A percentile compares a stretch with the other conserved stretches of the same genome.
phyloP scores from a whole-genome alignment of 441 rosid genomes.

The Francoa sonchifolia region DNA sequence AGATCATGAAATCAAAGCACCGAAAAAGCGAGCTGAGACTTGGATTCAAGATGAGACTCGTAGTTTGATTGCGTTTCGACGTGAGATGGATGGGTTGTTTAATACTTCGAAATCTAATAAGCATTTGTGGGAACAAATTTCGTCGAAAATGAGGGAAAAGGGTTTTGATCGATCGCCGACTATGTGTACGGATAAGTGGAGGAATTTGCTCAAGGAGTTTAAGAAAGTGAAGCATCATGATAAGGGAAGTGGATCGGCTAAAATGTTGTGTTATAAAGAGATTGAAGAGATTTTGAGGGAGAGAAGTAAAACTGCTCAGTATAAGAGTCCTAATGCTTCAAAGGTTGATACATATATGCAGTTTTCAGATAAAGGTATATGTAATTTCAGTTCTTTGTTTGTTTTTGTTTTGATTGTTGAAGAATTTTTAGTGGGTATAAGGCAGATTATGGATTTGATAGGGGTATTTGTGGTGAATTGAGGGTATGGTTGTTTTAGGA shows the following conservation, averaged over 20 bases:
- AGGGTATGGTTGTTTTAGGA: too few relatives aligned
- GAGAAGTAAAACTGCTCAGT: slow-evolving; percentile 45
- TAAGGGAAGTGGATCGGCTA: slow-evolving; percentile 56
- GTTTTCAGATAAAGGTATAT: slow-evolving; percentile 32
- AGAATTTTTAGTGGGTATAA: background rate
- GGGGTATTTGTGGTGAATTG: too few relatives aligned
- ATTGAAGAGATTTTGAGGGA: slow-evolving; percentile 73
- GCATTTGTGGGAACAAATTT: slow-evolving; percentile 94
- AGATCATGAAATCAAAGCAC: slow-evolving; percentile 65
- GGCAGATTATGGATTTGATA: too few relatives aligned
- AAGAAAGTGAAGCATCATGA: slow-evolving; percentile 77
- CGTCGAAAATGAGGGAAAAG: slow-evolving; percentile 75
- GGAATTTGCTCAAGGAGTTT: slow-evolving; percentile 86
- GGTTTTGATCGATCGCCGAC: slow-evolving; percentile 94
- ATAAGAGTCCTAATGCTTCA: slow-evolving; percentile 39
- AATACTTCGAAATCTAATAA: slow-evolving; percentile 93
- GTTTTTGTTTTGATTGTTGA: background rate
- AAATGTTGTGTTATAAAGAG: slow-evolving; percentile 76
- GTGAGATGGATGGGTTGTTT: slow-evolving; percentile 76
- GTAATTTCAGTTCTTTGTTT: background rate
- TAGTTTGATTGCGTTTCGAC: slow-evolving; percentile 48
- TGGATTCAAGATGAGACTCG: slow-evolving; percentile 97
- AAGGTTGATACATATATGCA: slow-evolving; percentile 64
- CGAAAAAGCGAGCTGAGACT: slow-evolving; percentile 92
- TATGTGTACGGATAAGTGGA: slow-evolving; percentile 99